A percentile compares a stretch with the other conserved stretches of the same genome.
Evolutionary conservation across 306 rosid genomes (phyloP).

Genomic region (Cicer arietinum): DNA sequence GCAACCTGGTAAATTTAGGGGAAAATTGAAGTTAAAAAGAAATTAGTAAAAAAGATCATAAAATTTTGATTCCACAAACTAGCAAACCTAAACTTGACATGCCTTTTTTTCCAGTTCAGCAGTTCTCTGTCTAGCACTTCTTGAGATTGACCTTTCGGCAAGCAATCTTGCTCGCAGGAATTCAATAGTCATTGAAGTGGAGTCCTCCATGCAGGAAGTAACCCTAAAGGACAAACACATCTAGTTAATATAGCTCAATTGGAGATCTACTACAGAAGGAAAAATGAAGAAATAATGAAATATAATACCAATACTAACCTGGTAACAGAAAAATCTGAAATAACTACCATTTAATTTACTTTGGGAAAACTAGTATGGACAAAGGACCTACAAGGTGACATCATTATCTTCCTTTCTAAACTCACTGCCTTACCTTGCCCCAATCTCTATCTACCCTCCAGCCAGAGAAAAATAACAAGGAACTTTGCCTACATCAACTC

Average conservation of each 20-base stretch:
- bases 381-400: conserved; percentile 22
- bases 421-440: conserved; percentile 20
- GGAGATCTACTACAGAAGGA: not conserved
- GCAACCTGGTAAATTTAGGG: conserved; percentile 58
- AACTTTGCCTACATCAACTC: conserved; percentile 6
- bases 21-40: conserved; percentile 21
- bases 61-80: conserved; percentile 36
- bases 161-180: conserved; percentile 88
- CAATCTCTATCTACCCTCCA: not conserved
- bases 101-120: conserved; percentile 80
- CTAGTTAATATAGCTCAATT: conserved; percentile 40
- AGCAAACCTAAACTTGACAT: conserved; percentile 42
- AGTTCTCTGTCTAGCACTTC: conserved; percentile 83
- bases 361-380: conserved; percentile 23
- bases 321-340: not conserved
- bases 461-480: not conserved
- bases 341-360: conserved; percentile 2
- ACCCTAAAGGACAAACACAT: conserved; percentile 47
- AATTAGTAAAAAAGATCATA: conserved; percentile 24
- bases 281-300: not conserved
- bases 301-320: conserved; percentile 17
- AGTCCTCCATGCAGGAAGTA: conserved; percentile 65
- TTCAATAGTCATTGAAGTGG: conserved; percentile 77
- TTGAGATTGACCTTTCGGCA: conserved; percentile 88
- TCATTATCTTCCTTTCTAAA: conserved; percentile 31